Evolutionary conservation across 768 basidiomycete species (phyloP), one percentile per base, ranked within the genome.

Genomic region (Clitopilus passeckerianus): DNA sequence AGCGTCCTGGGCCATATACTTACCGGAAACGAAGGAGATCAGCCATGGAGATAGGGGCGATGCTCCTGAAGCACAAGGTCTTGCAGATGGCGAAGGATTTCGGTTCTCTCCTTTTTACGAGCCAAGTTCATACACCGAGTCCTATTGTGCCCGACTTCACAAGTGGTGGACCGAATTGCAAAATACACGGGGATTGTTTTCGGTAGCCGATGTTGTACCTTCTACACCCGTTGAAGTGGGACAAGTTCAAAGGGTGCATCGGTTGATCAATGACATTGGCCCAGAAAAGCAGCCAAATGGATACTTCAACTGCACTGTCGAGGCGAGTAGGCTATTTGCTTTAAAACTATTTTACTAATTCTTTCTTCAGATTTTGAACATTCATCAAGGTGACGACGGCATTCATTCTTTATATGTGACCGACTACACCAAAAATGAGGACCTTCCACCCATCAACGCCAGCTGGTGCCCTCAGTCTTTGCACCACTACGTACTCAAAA

Each of bases 271-370:
- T n/a, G 81, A 86, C 46, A 77, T 75, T 12, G 74, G 74, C 8
- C 82, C 84, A 0, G 65, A 75, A 53, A 70, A 72, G 18, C 68
- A 69, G 10, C 81, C 82, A 1, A 54, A 60, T 20, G 82, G 83
- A 1, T 88, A 78, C 67, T 87, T 88, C 66, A 77, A 87, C 57
- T 87, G 86, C 53, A 86, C 83, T 0, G 75, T 85, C 15, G 82
- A 87, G 76, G 87, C 86, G 61, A 63, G 74, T 50, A 34, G 6
- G 34, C 35, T 34, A 74, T 50, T 37, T 7, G 34, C 35, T 34
- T 6, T 2, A 16, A 8, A 30, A 30, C 24, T 20, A 41, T 30
- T 56, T 6, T 20, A 7, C 37, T 53, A 34, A 34, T 15, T 23
- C 30, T 61, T 22, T 43, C 15, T 24, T 10, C 58, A 89, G 87